These are phyloP conservation scores for Plicaturopsis crispa DNA, from an alignment of 768 basidiomycete genomes.

Conservation along the genomic window DNA sequence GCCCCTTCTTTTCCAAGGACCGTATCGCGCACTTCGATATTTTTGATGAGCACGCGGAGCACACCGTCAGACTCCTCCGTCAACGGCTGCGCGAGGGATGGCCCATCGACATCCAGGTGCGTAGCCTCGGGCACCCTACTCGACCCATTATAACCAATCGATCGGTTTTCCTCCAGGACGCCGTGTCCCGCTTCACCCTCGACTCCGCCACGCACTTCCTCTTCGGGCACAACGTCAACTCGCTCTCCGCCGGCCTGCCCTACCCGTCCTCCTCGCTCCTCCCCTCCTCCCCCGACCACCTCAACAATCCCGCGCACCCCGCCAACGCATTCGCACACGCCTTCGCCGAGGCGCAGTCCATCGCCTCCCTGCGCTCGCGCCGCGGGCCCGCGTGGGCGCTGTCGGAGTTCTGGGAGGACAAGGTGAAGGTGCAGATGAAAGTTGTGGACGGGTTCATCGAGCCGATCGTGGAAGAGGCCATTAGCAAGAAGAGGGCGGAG, in stretches of 20 bases:
- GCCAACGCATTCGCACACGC: conserved; percentile 19
- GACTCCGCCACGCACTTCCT: conserved; percentile 26
- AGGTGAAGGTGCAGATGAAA: conserved; percentile 23
- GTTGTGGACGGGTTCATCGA: conserved; percentile 30
- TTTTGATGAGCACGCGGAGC: conserved; percentile 48
- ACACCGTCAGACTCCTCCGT: conserved; percentile 35
- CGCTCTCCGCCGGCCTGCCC: conserved; percentile 12
- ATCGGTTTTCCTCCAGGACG: too few species aligned
- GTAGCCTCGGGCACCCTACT: too few species aligned
- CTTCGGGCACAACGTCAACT: conserved; percentile 20
- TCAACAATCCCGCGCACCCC: too few species aligned
- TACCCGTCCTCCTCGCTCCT: conserved; percentile 10
- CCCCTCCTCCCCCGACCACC: not conserved
- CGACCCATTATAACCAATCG: too few species aligned
- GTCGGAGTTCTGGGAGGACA: conserved; percentile 26
- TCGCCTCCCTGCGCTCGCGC: conserved; percentile 17
- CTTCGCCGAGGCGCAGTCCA: conserved; percentile 25
- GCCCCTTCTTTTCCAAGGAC: conserved; percentile 58
- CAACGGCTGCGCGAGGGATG: conserved; percentile 39
- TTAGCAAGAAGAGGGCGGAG: conserved; percentile 15
- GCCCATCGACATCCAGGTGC: conserved; percentile 52
- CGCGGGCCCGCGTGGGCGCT: conserved; percentile 30
- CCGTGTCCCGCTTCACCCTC: conserved; percentile 26
- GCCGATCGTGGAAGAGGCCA: conserved; percentile 29
- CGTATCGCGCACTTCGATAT: conserved; percentile 52